Evolutionary conservation across 2,329 filamentous ascomycete genomes (phyloP), one percentile per base, ranked within the genome.

Genomic region (Aspergillus sp.): DNA sequence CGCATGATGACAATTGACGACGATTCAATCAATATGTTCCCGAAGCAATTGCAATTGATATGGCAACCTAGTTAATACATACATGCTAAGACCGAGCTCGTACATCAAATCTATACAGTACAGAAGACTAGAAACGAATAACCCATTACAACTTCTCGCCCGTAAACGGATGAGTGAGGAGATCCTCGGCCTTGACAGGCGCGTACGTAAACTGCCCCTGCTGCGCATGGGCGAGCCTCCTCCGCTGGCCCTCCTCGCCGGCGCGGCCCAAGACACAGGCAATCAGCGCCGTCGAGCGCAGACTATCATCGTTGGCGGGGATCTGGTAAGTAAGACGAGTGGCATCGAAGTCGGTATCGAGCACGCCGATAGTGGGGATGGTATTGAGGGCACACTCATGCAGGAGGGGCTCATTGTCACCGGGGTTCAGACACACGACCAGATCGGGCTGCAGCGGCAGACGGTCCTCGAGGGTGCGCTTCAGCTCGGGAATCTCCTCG

Each of bases 251-350:
- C 32, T 74, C 68, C 63, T 93, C 69, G 7, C 84, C 91, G 1
- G 91, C 91, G 32, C 82, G 75, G 25, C 88, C 89, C 24, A 98
- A 70, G 1, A 91, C 80, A 33, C 86, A 86, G 3, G 80, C 82
- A 47, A 98, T 84, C 39, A 95, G 71, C 47, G 81, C 76, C 30
- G 86, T 74, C 43, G 80, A 80, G 39, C 91, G 81, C 45, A 94
- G 62, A 74, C 86, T 93, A 69, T 98, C 91, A 55, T 98, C 91
- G 58, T 98, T 98, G 31, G 86, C 86, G 2, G 91, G 91, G 47
- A 98, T 95, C 10, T 84, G 83, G 56, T 98, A 98, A 3, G 91
- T 96, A 31, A 96, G 86, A 76, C 84, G 89, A 0, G 85, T 85
- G 1, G 91, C 85, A 60, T 96, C 83, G 2, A 79, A 80, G 59